These are phyloP conservation scores for Carpinus fangiana DNA, from an alignment of 306 rosid species.

Conservation along the genomic window DNA sequence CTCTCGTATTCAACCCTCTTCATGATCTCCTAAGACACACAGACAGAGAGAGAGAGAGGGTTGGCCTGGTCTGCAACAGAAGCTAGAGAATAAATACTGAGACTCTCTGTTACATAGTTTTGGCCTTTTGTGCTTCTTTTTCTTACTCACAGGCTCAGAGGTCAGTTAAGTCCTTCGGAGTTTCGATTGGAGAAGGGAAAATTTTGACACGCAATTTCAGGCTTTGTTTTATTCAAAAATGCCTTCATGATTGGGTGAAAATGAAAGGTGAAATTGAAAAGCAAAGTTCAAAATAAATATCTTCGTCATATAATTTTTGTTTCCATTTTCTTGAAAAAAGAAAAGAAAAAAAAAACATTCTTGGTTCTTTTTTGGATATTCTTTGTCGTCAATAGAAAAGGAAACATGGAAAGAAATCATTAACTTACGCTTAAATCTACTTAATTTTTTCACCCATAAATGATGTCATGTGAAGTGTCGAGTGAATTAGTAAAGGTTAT, in stretches of 20 bases:
- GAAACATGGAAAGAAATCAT: constrained; percentile 11
- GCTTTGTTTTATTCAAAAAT: constrained; percentile 46
- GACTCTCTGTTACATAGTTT: constrained; percentile 45
- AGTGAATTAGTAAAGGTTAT: too few relatives aligned
- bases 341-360: constrained; percentile 41
- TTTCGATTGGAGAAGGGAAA: constrained; percentile 66
- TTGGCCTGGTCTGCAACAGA: constrained; percentile 34
- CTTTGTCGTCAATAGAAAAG: constrained; percentile 31
- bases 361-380: constrained; percentile 55
- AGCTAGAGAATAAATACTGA: constrained; percentile 67
- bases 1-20: constrained; percentile 27
- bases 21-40: constrained; percentile 19
- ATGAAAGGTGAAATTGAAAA: constrained; percentile 42
- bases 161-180: constrained; percentile 60
- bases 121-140: constrained; percentile 72
- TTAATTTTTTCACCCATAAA: too few relatives aligned
- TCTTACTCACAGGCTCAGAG: constrained; percentile 21
- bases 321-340: neutral
- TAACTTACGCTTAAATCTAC: neutral
- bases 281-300: constrained; percentile 22
- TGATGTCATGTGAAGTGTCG: too few relatives aligned
- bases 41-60: constrained; percentile 12
- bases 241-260: constrained; percentile 77
- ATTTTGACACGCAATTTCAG: constrained; percentile 54
- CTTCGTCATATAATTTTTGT: constrained; percentile 42